Percentiles rank a stretch among this genome's conserved stretches.
These are phyloP conservation scores for Tanacetum coccineum DNA, from an alignment of 129 eudicot species.

Conservation along the genomic window DNA sequence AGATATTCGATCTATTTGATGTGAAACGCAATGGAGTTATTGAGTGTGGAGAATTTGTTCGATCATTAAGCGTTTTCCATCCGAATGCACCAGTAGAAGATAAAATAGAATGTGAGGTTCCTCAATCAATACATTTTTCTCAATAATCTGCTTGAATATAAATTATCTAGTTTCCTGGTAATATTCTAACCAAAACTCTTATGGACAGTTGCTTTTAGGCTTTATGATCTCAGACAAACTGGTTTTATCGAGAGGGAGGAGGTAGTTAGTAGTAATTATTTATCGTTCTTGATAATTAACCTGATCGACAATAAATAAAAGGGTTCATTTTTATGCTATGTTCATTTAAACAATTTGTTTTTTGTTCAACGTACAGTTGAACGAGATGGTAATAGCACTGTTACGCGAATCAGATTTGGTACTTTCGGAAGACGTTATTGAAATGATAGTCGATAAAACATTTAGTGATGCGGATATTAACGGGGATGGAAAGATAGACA, in stretches of 20 bases:
- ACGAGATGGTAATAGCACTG: constrained; percentile 89
- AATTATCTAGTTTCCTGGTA: not conserved
- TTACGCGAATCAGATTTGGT: constrained; percentile 82
- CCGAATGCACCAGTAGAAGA: constrained; percentile 44
- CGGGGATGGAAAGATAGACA: constrained; percentile 82
- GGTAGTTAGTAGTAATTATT: constrained; percentile 46
- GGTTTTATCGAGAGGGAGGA: constrained; percentile 90
- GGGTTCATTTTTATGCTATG: too few species aligned
- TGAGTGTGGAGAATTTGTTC: constrained; percentile 56
- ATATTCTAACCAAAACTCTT: constrained; percentile 7
- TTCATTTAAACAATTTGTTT: not conserved
- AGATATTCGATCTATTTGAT: constrained; percentile 93
- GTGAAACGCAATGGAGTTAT: constrained; percentile 63
- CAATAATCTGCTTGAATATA: not conserved
- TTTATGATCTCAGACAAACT: constrained; percentile 82
- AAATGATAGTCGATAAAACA: constrained; percentile 80
- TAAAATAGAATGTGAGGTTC: constrained; percentile 39
- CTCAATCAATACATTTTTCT: not conserved
- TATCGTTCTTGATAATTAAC: too few species aligned
- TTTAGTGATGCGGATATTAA: constrained; percentile 75
- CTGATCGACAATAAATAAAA: too few species aligned
- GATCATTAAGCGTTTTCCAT: constrained; percentile 51
- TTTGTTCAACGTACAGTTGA: constrained; percentile 48
- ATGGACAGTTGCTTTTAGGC: constrained; percentile 77
- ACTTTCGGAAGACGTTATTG: constrained; percentile 71